Conservation (phyloP, 345 rosid species). For the Citrus sinensis region DVS_A1.0 CM039164.1:23552001-23552500, state of each 20-base stretch:
- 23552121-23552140: conserved; percentile 57
- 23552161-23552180: conserved; percentile 73
- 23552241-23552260: conserved; percentile 56
- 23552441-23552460: conserved; percentile 27
- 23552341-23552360: conserved; percentile 63
- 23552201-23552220: conserved; percentile 60
- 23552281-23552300: conserved; percentile 96
- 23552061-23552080: conserved; percentile 86
- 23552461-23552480: conserved; percentile 75
- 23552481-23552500: conserved; percentile 77
- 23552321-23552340: conserved; percentile 53
- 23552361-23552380: conserved; percentile 88
- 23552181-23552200: conserved; percentile 57
- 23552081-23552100: conserved; percentile 55
- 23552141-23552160: conserved; percentile 43
- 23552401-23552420: conserved; percentile 47
- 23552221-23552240: conserved; percentile 80
- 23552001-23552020: conserved; percentile 25
- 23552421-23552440: conserved; percentile 33
- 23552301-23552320: conserved; percentile 81
- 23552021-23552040: conserved; percentile 79
- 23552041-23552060: conserved; percentile 82
- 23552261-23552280: conserved; percentile 84
- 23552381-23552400: conserved; percentile 64
- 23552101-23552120: conserved; percentile 63